Conservation (phyloP, 1,139 yeast species). For the Arxiozyma telluris region DNA sequence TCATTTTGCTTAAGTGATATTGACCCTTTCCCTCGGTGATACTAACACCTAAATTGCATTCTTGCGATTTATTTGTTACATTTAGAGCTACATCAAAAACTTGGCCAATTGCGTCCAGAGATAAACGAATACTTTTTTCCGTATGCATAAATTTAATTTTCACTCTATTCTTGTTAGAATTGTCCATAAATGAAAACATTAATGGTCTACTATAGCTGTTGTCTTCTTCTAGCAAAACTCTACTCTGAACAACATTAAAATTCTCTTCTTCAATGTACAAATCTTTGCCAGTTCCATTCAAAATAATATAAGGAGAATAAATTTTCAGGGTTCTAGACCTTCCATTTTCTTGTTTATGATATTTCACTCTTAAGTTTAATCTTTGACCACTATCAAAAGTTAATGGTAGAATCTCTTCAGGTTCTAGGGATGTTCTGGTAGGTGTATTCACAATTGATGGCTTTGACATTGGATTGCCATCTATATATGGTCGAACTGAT, state of each 20-base stretch:
- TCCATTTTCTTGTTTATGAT: slow-evolving; percentile 39
- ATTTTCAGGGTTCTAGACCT: slow-evolving; percentile 57
- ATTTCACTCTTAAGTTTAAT: slow-evolving; percentile 56
- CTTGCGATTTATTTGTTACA: slow-evolving; percentile 49
- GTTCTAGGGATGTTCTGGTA: slow-evolving; percentile 42
- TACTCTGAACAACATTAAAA: slow-evolving; percentile 42
- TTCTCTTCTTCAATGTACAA: slow-evolving; percentile 55
- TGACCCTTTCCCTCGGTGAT: slow-evolving; percentile 84
- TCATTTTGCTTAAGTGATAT: slow-evolving; percentile 66
- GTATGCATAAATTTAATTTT: slow-evolving; percentile 62
- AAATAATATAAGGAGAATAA: slow-evolving; percentile 73
- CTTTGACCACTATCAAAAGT: slow-evolving; percentile 57
- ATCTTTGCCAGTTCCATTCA: slow-evolving; percentile 71
- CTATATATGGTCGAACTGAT: slow-evolving; percentile 51
- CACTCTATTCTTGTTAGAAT: slow-evolving; percentile 60
- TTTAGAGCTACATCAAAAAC: slow-evolving; percentile 57
- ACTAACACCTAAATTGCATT: slow-evolving; percentile 66
- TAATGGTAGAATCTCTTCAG: slow-evolving; percentile 45
- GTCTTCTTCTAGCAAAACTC: slow-evolving; percentile 20
- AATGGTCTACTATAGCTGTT: slow-evolving; percentile 45
- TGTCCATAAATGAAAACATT: slow-evolving; percentile 75
- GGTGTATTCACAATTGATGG: slow-evolving; percentile 74
- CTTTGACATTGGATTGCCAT: slow-evolving; percentile 62
- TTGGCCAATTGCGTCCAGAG: slow-evolving; percentile 89
- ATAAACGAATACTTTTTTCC: slow-evolving; percentile 63